Evolutionary conservation across 1,284 basidiomycete genomes (phyloP).

Genomic region (Clitocybe nebularis): DNA sequence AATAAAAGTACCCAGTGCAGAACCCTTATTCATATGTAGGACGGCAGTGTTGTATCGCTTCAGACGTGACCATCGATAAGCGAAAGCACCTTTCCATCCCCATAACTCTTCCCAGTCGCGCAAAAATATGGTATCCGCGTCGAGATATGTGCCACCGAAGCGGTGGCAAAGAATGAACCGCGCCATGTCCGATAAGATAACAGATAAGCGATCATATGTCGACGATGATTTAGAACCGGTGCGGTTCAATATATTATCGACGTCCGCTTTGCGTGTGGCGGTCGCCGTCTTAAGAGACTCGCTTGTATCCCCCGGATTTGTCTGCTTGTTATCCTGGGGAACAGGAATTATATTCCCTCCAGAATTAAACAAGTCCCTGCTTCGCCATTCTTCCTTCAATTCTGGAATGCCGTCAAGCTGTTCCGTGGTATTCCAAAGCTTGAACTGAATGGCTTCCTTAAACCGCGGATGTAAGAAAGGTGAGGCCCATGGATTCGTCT

Average conservation of each 20-base stretch:
- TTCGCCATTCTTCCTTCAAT: conserved; percentile 74
- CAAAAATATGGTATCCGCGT: conserved; percentile 82
- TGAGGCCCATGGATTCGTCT: conserved; percentile 78
- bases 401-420: conserved; percentile 81
- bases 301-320: conserved; percentile 11
- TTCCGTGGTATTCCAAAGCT: conserved; percentile 88
- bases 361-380: conserved; percentile 68
- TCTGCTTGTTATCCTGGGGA: conserved; percentile 22
- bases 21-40: conserved; percentile 77
- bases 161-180: conserved; percentile 83
- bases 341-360: conserved; percentile 61
- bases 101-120: conserved; percentile 92
- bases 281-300: conserved; percentile 4
- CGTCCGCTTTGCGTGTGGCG: conserved; percentile 1
- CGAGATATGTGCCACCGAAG: conserved; percentile 83
- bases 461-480: conserved; percentile 83
- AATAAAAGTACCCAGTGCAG: conserved; percentile 77
- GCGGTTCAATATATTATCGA: conserved; percentile 60
- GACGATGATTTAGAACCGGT: conserved; percentile 73
- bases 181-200: conserved; percentile 85
- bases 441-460: conserved; percentile 78
- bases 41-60: conserved; percentile 87
- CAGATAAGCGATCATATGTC: conserved; percentile 76
- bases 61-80: conserved; percentile 81
- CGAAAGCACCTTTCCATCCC: conserved; percentile 85